phyloP scores from a whole-genome alignment of 169 alveolate genomes.

The Pseudocohnilembus persalinus region DNA sequence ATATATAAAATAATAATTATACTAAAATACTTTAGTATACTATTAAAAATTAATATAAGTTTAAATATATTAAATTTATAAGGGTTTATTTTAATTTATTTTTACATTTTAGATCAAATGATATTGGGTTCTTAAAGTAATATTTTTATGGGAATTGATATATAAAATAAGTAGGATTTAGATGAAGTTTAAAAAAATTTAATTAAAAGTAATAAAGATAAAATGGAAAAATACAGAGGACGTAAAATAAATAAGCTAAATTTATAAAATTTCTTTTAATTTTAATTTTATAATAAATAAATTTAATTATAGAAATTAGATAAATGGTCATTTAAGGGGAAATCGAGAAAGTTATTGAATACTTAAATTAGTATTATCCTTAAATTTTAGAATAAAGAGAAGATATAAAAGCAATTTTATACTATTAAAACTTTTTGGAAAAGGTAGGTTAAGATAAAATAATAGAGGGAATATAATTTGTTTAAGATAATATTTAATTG shows the following conservation, averaged over 20 bases:
- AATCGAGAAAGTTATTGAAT: background rate
- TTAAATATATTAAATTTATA: too few species aligned
- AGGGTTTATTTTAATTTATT: background rate
- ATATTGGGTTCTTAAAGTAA: too few species aligned
- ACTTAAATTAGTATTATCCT: background rate
- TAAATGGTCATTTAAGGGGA: background rate
- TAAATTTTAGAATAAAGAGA: too few species aligned
- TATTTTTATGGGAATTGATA: too few species aligned
- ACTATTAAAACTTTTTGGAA: background rate
- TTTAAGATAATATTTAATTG: background rate
- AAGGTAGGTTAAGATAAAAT: background rate
- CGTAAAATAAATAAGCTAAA: background rate
- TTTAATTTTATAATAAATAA: too few species aligned
- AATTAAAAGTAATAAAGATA: too few species aligned
- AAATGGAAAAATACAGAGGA: background rate
- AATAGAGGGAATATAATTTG: background rate
- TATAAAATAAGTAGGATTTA: too few species aligned
- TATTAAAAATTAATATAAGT: too few species aligned
- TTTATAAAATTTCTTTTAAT: too few species aligned
- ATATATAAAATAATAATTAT: too few species aligned
- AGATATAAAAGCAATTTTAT: background rate
- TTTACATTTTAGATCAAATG: background rate
- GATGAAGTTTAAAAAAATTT: too few species aligned
- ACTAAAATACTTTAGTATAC: too few species aligned
- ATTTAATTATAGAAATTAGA: background rate